These are phyloP conservation scores for Ogataea trehalophila DNA, from an alignment of 805 yeast genomes.

Conservation along the genomic window DNA sequence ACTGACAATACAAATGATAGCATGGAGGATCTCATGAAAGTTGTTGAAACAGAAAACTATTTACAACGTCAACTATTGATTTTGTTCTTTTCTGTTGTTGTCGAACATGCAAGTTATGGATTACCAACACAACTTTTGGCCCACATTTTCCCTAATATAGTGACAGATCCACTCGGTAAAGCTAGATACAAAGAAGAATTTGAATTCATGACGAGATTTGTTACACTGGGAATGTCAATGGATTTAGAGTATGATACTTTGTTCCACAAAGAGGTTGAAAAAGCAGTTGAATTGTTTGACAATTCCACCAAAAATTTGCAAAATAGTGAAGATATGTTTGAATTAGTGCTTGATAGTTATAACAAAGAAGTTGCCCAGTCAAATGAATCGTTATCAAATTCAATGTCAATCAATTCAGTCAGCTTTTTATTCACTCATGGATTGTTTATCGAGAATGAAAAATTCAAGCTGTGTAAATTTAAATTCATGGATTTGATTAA, in stretches of 20 bases:
- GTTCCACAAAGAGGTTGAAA: slow-evolving; percentile 33
- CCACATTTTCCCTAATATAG: slow-evolving; percentile 8
- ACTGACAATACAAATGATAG: slow-evolving; percentile 30
- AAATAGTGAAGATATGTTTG: slow-evolving; percentile 36
- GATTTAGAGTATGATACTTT: slow-evolving; percentile 55
- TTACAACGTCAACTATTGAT: slow-evolving; percentile 64
- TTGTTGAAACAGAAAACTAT: slow-evolving; percentile 50
- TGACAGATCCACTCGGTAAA: slow-evolving; percentile 1
- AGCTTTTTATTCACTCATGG: slow-evolving; percentile 25
- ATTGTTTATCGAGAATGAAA: slow-evolving; percentile 14
- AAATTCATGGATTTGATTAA: slow-evolving; percentile 32
- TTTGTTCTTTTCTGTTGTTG: slow-evolving; percentile 51
- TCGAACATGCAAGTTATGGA: slow-evolving; percentile 25
- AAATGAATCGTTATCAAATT: slow-evolving; percentile 18
- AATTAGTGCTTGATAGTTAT: slow-evolving; percentile 34
- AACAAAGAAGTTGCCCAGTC: slow-evolving; percentile 15
- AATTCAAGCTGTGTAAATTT: slow-evolving; percentile 4
- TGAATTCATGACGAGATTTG: slow-evolving; percentile 23
- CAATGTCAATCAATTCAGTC: slow-evolving; percentile 27
- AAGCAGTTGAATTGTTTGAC: slow-evolving; percentile 39
- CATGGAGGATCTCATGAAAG: slow-evolving; percentile 34
- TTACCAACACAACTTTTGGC: slow-evolving; percentile 4
- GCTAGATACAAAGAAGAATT: slow-evolving; percentile 3
- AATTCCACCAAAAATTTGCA: slow-evolving; percentile 20
- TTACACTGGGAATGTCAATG: slow-evolving; percentile 50